Evolutionary conservation across 1,139 yeast species (phyloP), one percentile per base, ranked within the genome.

Genomic region (Yamadazyma aaseri): DNA sequence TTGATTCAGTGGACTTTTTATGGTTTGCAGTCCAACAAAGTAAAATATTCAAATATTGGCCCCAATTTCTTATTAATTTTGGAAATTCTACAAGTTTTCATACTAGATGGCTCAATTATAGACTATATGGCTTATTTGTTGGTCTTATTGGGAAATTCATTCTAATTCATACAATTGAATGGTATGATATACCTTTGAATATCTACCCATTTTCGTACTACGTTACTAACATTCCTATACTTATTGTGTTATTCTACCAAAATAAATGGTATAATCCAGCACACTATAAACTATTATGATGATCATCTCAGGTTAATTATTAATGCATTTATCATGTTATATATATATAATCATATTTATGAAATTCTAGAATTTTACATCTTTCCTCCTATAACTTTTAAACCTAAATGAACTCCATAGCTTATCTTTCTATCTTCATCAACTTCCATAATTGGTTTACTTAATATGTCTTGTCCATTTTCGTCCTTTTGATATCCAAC

Each of bases 361-460:
- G n/a, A n/a, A n/a, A n/a, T 6, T 18, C 20, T 22, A 10, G 17
- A 17, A 6, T 26, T 35, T 49, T 63, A 85, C 41, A 86, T 58
- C 57, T 78, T 79, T 17, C 79, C 82, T 2, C 92, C 87, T 33
- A 86, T 50, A 26, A 81, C 45, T 42, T 73, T 75, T 24, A 90
- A 72, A 15, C 86, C 90, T 42, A 82, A 47, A 46, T 76, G 75
- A 28, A 84, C 86, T 17, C 79, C 77, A 29, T 59, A 55, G 35
- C 80, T 65, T 26, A 84, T 76, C 35, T 70, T 65, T 47, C 94
- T 68, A 35, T 81, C 84, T 29, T 70, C 68, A 33, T 76, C 78
- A 14, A 65, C 57, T 14, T 55, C 60, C 38, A 53, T 58, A n/a
- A 54, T 49, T 8, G 62, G 57, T 26, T 48, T 53, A 7, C 36